These are phyloP conservation scores for Phytopythium sindhum DNA, from an alignment of 352 stramenopile species.

Conservation along the genomic window DNA sequence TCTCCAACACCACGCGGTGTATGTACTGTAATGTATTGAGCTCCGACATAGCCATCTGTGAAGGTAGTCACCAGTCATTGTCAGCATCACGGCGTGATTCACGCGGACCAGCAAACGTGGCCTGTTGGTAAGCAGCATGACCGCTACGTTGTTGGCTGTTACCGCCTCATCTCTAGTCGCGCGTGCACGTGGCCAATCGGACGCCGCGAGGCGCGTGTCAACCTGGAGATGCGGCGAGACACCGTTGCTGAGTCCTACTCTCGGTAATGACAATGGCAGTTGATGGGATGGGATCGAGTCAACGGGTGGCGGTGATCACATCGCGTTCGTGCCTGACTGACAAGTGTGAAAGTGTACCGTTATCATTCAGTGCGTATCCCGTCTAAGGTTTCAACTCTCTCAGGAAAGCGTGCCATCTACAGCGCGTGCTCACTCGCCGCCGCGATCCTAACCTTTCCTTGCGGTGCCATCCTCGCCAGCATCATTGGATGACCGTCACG, in stretches of 20 bases:
- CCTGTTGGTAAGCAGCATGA: too few relatives aligned
- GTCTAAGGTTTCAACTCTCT: too few relatives aligned
- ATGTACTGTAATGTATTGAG: too few relatives aligned
- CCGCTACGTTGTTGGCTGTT: too few relatives aligned
- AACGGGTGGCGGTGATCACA: neutral
- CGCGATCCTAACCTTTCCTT: neutral
- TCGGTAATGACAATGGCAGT: neutral
- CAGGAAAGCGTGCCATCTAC: too few relatives aligned
- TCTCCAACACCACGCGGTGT: neutral
- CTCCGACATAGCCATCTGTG: neutral
- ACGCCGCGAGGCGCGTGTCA: neutral
- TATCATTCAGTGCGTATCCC: too few relatives aligned
- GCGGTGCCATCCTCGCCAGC: neutral
- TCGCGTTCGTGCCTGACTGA: neutral
- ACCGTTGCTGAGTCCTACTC: neutral
- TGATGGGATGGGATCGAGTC: neutral
- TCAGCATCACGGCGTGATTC: too few relatives aligned
- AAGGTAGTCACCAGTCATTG: neutral
- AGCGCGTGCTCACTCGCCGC: too few relatives aligned
- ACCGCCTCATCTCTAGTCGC: neutral
- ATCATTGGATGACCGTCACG: neutral
- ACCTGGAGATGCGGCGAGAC: neutral
- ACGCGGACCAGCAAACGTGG: too few relatives aligned
- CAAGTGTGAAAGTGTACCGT: too few relatives aligned
- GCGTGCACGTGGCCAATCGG: neutral